phyloP scores from a whole-genome alignment of 768 basidiomycete species.

The Chalciporus chontae region DNA sequence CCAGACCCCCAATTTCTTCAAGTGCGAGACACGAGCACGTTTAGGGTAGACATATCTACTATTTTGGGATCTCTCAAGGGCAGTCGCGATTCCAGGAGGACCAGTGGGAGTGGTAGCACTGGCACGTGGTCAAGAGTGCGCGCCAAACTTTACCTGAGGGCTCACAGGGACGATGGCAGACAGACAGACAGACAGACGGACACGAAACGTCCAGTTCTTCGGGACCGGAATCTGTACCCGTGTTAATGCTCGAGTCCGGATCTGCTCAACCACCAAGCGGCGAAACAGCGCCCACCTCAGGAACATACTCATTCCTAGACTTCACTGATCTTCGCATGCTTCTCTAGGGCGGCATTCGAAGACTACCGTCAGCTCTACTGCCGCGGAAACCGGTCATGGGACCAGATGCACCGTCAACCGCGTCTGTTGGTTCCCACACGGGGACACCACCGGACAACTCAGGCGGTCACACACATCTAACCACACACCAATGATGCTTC shows the following conservation, averaged over 20 bases:
- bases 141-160: slow-evolving; percentile 27
- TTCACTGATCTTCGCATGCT: slow-evolving; percentile 24
- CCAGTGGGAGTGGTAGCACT: slow-evolving; percentile 22
- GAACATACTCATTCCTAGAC: slow-evolving; percentile 33
- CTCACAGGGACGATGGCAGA: slow-evolving; percentile 29
- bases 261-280: slow-evolving; percentile 16
- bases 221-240: slow-evolving; percentile 30
- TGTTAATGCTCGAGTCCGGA: slow-evolving; percentile 26
- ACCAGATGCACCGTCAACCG: slow-evolving; percentile 31
- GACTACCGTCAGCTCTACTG: slow-evolving; percentile 22
- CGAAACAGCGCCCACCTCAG: slow-evolving; percentile 24
- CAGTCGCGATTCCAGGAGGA: slow-evolving; percentile 19
- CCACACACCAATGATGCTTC: slow-evolving; percentile 24
- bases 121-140: slow-evolving; percentile 32
- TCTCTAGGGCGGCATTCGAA: slow-evolving; percentile 27
- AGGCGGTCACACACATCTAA: slow-evolving; percentile 12
- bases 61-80: slow-evolving; percentile 20
- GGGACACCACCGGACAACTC: slow-evolving; percentile 23
- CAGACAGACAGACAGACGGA: slow-evolving; percentile 19
- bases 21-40: slow-evolving; percentile 44
- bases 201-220: slow-evolving; percentile 22
- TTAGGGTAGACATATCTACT: slow-evolving; percentile 40
- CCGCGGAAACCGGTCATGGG: slow-evolving; percentile 26
- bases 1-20: slow-evolving; percentile 27
- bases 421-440: slow-evolving; percentile 24